A percentile compares a stretch with the other conserved stretches of the same genome.
Evolutionary conservation across 768 basidiomycete genomes (phyloP).

Genomic region (Hericium rajendrae): DNA sequence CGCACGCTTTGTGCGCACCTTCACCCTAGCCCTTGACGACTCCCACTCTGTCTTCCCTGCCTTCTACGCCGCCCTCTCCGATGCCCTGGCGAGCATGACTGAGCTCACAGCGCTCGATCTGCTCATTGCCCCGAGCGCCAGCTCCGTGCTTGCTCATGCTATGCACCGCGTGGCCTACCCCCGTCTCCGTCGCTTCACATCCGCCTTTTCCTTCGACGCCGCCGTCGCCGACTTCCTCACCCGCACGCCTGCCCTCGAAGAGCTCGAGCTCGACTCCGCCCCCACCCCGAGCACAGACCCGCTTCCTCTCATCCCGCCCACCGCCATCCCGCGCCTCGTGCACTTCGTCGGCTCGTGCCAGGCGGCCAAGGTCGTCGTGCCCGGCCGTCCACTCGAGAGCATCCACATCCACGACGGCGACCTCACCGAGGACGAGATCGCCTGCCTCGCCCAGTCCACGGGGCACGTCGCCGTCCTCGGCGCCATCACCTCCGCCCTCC

Average conservation of each 20-base stretch:
- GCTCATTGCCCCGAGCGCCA: constrained; percentile 32
- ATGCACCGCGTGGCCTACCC: constrained; percentile 26
- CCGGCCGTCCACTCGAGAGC: constrained; percentile 55
- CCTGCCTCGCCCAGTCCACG: constrained; percentile 39
- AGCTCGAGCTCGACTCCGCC: constrained; percentile 44
- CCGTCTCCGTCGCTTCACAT: constrained; percentile 45
- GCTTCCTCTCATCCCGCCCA: constrained; percentile 17
- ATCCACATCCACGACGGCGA: constrained; percentile 55
- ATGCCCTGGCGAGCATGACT: constrained; percentile 52
- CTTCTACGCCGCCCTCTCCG: constrained; percentile 40
- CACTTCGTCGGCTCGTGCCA: constrained; percentile 55
- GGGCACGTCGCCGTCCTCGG: constrained; percentile 46
- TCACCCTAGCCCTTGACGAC: constrained; percentile 44
- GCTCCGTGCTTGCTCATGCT: constrained; percentile 38
- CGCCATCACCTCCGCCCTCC: constrained; percentile 48
- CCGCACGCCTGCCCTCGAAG: constrained; percentile 41
- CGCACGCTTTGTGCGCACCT: constrained; percentile 52
- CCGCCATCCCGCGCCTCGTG: constrained; percentile 34
- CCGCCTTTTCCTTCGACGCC: constrained; percentile 51
- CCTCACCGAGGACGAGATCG: constrained; percentile 47
- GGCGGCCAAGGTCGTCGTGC: constrained; percentile 46
- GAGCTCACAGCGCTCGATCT: constrained; percentile 49
- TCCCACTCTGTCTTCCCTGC: constrained; percentile 30
- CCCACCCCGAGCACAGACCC: constrained; percentile 14
- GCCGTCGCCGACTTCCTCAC: constrained; percentile 51